Base-by-base conservation (phyloP, 495 filamentous ascomycete species). In the Pyrenula massariospora region DNA sequence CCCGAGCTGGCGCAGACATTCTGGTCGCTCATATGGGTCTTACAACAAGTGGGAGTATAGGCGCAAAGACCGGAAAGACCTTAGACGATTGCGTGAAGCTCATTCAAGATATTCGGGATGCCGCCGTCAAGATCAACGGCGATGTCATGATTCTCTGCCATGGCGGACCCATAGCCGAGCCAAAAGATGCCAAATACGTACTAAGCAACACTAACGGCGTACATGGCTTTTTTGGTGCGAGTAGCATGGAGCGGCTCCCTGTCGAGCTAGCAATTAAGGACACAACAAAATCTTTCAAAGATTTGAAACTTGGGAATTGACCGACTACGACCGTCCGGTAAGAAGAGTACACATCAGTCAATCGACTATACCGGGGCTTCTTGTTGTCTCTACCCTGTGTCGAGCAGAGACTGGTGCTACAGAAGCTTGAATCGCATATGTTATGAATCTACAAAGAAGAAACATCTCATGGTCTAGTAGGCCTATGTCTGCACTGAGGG, bases 221-320 rank as follows among this genome's bases (percentile, higher is more conserved):
- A 21, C 83, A 87, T 69, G 84, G 84, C 2, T 87, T 88, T 60
- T 87, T 79, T 67, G 84, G 84, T 0, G 84, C 84, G 23, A 85
- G 82, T 58, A 83, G 78, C 58, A 84, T 88, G 78, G 84, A 87
- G 70, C 70, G 84, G 36, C 69, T 87, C 61, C 85, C 84, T 12
- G 84, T 87, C 24, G 85, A 88, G 68, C 66, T 72, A 57, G 85
- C 84, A 0, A 83, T 87, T 55, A 75, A 77, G 58, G 69, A 82
- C 23, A 81, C 81, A 58, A 83, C 80, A 57, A 76, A 66, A 64
- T 63, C 61, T 21, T 87, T 87, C 59, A 88, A 87, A 69, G 67
- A 57, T 31, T 61, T 82, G 56, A 66, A 57, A 58, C 53, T 69
- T 57, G 49, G n/a, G n/a, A n/a, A n/a, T n/a, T n/a, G n/a, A n/a